Evolutionary conservation across 2,329 filamentous ascomycete genomes (phyloP).

Genomic region (Fusarium verticillioides): DNA sequence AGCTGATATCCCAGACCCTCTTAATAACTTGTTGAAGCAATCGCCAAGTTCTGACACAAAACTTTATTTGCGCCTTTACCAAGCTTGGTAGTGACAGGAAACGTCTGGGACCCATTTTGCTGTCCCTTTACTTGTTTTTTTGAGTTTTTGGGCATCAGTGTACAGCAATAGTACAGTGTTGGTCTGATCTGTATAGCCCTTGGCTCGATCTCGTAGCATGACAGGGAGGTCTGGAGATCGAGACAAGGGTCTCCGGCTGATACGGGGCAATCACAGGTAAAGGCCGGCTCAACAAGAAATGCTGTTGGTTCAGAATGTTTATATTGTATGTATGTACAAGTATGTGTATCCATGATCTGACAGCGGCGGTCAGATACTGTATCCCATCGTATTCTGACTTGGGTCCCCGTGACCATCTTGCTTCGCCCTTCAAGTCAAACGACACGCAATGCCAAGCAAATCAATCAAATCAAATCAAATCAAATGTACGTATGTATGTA

Average conservation of each 20-base stretch:
- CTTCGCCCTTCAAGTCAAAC: background rate
- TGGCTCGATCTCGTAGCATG: conserved; percentile 28
- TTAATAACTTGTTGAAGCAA: background rate
- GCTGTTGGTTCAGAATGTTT: background rate
- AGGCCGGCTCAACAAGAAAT: background rate
- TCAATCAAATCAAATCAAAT: background rate
- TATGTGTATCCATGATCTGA: conserved; percentile 13
- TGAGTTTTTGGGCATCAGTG: background rate
- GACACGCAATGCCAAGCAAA: background rate
- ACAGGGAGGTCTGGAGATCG: conserved; percentile 37
- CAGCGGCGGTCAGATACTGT: background rate
- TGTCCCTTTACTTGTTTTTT: background rate
- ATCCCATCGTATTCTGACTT: background rate
- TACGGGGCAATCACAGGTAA: background rate
- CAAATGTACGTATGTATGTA: background rate
- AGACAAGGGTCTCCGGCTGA: conserved; percentile 16
- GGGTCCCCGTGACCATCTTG: background rate
- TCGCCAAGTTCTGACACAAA: background rate
- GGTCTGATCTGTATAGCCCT: background rate
- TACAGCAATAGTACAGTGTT: background rate
- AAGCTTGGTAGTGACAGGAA: conserved; percentile 13
- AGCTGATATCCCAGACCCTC: background rate
- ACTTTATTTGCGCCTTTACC: conserved; percentile 2
- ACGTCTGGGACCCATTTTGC: background rate
- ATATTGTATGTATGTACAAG: background rate